phyloP scores from a whole-genome alignment of 768 basidiomycete species.

The Hygrophoropsis aurantiaca region DNA sequence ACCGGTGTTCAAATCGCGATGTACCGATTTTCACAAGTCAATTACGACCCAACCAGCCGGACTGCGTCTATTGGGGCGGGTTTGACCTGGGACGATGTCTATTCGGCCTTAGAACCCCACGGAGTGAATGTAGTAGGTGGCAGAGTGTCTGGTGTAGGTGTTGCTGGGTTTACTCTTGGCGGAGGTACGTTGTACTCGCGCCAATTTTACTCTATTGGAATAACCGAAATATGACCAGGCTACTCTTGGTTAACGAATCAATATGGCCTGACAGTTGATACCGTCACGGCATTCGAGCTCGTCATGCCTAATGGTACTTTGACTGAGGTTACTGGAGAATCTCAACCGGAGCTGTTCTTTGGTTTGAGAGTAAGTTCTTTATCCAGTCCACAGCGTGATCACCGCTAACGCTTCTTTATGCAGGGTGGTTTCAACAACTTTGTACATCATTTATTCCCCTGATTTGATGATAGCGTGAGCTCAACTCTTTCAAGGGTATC shows the following conservation, averaged over 20 bases:
- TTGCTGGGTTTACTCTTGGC: conserved; percentile 56
- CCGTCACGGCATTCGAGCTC: conserved; percentile 52
- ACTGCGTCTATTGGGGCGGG: conserved; percentile 42
- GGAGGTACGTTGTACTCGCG: conserved; percentile 38
- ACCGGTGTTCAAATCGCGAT: conserved; percentile 59
- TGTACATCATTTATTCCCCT: conserved; percentile 16
- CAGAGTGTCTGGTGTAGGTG: conserved; percentile 53
- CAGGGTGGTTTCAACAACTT: conserved; percentile 71
- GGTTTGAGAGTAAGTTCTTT: conserved; percentile 36
- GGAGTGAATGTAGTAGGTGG: conserved; percentile 60
- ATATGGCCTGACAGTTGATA: conserved; percentile 57
- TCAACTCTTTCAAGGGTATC: conserved; percentile 41
- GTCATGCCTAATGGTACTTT: conserved; percentile 54
- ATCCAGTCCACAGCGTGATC: background rate
- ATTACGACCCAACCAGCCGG: conserved; percentile 37
- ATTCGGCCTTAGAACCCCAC: conserved; percentile 47
- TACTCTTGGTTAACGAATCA: conserved; percentile 67
- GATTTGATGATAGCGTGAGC: background rate
- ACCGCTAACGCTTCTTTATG: background rate
- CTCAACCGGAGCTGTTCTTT: conserved; percentile 41
- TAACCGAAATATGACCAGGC: conserved; percentile 32
- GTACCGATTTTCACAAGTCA: conserved; percentile 44
- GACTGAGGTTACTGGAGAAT: conserved; percentile 26
- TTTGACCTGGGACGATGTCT: conserved; percentile 69
- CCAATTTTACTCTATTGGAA: too few relatives aligned